Conservation (phyloP, 164 flowering plant species). For the Chimonanthus salicifolius region DNA sequence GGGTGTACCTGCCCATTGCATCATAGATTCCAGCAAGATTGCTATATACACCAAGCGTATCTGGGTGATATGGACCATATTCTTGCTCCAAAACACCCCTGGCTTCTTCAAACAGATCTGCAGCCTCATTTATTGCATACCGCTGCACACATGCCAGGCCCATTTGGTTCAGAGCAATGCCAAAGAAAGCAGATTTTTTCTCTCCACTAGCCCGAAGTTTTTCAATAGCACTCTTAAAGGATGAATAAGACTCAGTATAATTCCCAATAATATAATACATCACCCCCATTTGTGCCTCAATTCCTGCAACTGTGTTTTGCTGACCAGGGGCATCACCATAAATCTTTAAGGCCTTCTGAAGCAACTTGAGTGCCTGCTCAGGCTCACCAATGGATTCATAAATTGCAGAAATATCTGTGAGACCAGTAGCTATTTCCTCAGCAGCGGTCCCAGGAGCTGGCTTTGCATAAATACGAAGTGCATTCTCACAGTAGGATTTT, state of each 20-base stretch:
- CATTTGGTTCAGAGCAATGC: constrained; percentile 93
- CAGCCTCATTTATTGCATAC: constrained; percentile 74
- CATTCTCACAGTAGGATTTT: constrained; percentile 84
- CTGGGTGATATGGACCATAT: constrained; percentile 87
- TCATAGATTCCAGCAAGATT: constrained; percentile 96
- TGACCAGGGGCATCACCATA: constrained; percentile 80
- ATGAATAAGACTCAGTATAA: constrained; percentile 60
- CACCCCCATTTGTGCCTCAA: constrained; percentile 96
- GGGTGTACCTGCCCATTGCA: constrained; percentile 84
- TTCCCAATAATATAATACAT: constrained; percentile 79
- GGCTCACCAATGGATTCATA: constrained; percentile 87
- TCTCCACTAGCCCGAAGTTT: constrained; percentile 86
- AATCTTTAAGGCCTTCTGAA: constrained; percentile 68
- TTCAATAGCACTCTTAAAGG: constrained; percentile 52
- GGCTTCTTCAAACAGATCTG: constrained; percentile 86
- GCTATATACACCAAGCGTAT: constrained; percentile 92
- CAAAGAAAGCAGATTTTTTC: constrained; percentile 85
- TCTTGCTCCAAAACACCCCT: constrained; percentile 67
- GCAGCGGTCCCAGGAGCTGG: constrained; percentile 60
- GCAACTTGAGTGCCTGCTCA: constrained; percentile 75
- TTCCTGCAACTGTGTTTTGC: constrained; percentile 80
- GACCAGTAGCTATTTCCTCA: constrained; percentile 90
- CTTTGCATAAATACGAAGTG: constrained; percentile 73
- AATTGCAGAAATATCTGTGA: constrained; percentile 79
- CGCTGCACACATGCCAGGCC: constrained; percentile 87